phyloP scores from a whole-genome alignment of 1,139 yeast genomes.

The Suhomyces bribrorum region DNA sequence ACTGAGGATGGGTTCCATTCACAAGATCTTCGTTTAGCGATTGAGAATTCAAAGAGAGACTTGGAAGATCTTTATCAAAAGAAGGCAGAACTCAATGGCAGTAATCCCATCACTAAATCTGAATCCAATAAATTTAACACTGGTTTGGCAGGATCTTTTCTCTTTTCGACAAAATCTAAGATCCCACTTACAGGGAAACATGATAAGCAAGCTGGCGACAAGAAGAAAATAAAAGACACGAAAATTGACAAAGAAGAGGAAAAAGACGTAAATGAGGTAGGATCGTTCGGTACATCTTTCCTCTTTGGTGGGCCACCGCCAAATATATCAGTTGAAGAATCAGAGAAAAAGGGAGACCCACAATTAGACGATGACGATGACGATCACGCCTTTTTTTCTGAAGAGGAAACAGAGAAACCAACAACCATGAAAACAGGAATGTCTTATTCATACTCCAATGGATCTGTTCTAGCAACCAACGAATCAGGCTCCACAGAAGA shows the following conservation, averaged over 20 bases:
- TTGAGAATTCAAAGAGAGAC: conserved; percentile 47
- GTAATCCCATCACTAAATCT: neutral
- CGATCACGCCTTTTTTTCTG: neutral
- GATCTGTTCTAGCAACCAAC: neutral
- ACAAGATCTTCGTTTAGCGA: conserved; percentile 45
- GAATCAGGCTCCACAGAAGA: neutral
- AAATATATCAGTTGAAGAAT: neutral
- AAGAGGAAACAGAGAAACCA: neutral
- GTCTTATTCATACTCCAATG: neutral
- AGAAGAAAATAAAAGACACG: neutral
- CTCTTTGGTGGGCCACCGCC: conserved; percentile 6
- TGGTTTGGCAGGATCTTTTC: conserved; percentile 10
- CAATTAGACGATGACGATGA: too few species aligned
- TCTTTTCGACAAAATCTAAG: conserved; percentile 8
- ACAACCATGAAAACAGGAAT: neutral
- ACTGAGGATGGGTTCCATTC: conserved; percentile 24
- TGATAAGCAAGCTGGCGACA: neutral
- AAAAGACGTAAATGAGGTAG: neutral
- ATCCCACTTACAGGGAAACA: neutral
- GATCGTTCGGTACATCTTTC: conserved; percentile 8
- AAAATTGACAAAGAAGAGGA: conserved; percentile 3
- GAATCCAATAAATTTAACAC: neutral
- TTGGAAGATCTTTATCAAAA: conserved; percentile 21
- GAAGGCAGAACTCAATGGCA: conserved; percentile 17
- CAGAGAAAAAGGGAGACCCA: neutral